phyloP scores from a whole-genome alignment of 257 asterid species.

The Vinca minor region DNA sequence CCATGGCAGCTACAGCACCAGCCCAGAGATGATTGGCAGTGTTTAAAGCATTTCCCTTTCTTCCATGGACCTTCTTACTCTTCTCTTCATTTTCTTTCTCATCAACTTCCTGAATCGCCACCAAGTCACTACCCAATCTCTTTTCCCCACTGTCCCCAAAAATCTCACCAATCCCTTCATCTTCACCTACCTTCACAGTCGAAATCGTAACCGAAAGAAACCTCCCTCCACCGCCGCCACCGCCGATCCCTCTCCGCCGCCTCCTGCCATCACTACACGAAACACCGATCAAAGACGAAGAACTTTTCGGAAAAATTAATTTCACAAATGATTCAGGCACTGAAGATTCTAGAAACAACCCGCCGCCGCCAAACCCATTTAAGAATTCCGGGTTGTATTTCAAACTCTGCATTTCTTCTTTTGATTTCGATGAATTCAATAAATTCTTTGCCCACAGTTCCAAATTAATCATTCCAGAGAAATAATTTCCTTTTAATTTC shows the following conservation, averaged over 20 bases:
- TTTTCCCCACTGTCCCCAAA: too few relatives aligned
- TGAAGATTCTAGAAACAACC: constrained; percentile 63
- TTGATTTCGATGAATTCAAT: constrained; percentile 6
- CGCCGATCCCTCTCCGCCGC: constrained; percentile 27
- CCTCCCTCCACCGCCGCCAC: constrained; percentile 18
- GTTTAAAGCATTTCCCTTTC: constrained; percentile 54
- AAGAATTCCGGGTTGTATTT: constrained; percentile 9
- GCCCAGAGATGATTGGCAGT: constrained; percentile 94
- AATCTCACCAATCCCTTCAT: constrained; percentile 37
- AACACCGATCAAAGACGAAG: constrained; percentile 17
- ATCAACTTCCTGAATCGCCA: constrained; percentile 31
- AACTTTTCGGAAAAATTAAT: constrained; percentile 23
- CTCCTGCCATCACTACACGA: constrained; percentile 26
- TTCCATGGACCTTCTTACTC: constrained; percentile 20
- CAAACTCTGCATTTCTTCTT: constrained; percentile 5
- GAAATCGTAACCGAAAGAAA: constrained; percentile 60
- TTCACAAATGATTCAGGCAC: constrained; percentile 58
- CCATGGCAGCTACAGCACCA: constrained; percentile 95
- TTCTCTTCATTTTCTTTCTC: constrained; percentile 25
- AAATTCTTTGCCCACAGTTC: constrained; percentile 20
- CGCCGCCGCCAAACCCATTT: constrained; percentile 32
- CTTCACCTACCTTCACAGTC: constrained; percentile 31
- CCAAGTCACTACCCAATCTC: too few relatives aligned
- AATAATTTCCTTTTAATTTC: background rate
- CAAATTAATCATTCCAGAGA: constrained; percentile 14